Evolutionary conservation across 2,329 filamentous ascomycete species (phyloP).

Genomic region (Ceratocystis destructans): DNA sequence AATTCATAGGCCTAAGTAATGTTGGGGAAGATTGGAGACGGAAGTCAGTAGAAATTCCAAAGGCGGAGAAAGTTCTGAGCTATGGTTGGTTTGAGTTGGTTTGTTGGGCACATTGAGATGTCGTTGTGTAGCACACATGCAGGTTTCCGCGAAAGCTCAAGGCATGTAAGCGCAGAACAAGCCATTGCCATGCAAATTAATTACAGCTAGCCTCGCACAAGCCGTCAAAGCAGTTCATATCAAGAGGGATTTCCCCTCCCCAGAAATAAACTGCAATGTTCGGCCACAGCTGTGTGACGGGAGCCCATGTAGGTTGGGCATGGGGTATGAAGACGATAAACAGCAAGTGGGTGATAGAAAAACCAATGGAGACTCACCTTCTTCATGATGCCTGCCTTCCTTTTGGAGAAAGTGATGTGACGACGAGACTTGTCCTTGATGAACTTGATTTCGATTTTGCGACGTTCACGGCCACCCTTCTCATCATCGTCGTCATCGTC

Average conservation of each 20-base stretch:
- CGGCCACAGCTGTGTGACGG: neutral
- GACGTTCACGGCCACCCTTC: slow-evolving; percentile 91
- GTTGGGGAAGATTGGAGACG: slow-evolving; percentile 9
- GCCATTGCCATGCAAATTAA: neutral
- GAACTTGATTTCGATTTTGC: slow-evolving; percentile 99
- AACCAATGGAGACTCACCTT: slow-evolving; percentile 52
- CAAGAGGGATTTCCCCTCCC: neutral
- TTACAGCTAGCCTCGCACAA: neutral
- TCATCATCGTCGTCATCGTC: slow-evolving; percentile 97
- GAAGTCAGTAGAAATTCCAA: slow-evolving; percentile 17
- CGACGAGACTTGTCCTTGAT: slow-evolving; percentile 99
- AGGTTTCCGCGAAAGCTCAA: neutral
- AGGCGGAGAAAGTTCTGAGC: neutral
- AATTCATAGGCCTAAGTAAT: slow-evolving; percentile 73
- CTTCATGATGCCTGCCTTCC: slow-evolving; percentile 99
- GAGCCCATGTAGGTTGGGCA: neutral
- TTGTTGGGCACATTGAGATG: slow-evolving; percentile 2
- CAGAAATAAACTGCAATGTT: neutral
- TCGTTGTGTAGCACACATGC: neutral
- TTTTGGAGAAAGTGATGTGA: slow-evolving; percentile 99
- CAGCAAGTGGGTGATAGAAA: neutral
- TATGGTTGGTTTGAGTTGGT: neutral
- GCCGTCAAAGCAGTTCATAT: neutral
- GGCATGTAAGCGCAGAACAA: neutral
- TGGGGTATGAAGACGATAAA: neutral